These are phyloP conservation scores for Erodium chrysanthum DNA, from an alignment of 441 rosid genomes.

Conservation along the genomic window DNA sequence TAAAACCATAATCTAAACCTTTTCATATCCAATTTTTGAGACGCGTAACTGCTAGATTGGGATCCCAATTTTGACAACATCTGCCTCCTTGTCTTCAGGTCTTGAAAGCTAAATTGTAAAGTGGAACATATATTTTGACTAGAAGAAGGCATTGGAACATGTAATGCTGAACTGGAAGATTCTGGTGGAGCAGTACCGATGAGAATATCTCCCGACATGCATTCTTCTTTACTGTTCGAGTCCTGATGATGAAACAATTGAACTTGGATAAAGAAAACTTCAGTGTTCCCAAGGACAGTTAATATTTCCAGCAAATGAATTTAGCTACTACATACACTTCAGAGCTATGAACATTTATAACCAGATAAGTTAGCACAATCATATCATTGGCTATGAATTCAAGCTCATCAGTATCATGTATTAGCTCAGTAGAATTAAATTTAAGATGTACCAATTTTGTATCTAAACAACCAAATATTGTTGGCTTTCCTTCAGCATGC, in stretches of 20 bases:
- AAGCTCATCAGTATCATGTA: background rate
- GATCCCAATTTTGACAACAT: constrained; percentile 34
- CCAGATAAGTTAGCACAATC: background rate
- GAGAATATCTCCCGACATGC: constrained; percentile 26
- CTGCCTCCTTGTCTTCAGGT: constrained; percentile 49
- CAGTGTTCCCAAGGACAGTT: background rate
- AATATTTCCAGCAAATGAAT: background rate
- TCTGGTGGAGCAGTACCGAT: constrained; percentile 29
- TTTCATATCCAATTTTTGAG: constrained; percentile 26
- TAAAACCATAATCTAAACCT: constrained; percentile 27
- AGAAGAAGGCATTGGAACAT: constrained; percentile 37
- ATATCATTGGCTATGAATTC: background rate
- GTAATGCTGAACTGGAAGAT: constrained; percentile 31
- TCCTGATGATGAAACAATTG: constrained; percentile 26
- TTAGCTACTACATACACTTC: background rate
- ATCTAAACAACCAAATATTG: background rate
- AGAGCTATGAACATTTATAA: background rate
- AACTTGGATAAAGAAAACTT: constrained; percentile 16
- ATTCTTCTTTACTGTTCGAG: constrained; percentile 22
- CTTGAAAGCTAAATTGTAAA: constrained; percentile 60
- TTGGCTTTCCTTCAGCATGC: background rate
- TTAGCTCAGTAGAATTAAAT: background rate
- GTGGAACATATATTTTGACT: constrained; percentile 45
- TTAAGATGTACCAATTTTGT: background rate
- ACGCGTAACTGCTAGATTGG: constrained; percentile 24